Base-by-base conservation (phyloP, 768 basidiomycete species). In the Lactifluus echinatus region DNA sequence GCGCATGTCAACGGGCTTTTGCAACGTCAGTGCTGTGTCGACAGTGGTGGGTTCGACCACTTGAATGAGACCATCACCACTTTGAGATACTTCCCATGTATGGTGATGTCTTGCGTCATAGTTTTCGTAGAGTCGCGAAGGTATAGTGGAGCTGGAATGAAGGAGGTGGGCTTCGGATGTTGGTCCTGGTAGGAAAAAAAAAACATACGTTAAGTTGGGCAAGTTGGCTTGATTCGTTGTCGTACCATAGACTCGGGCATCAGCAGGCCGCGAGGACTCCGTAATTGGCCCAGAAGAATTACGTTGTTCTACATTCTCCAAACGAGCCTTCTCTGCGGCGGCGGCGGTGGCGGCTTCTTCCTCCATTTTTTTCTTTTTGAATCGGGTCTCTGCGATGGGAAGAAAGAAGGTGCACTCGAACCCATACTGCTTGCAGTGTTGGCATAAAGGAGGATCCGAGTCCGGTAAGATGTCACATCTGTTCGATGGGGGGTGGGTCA, bases 351-450 rank as follows among this genome's bases (percentile, higher is more conserved):
- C 53, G 5, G 74, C 71, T 50, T 87, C 87, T 64, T 89, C 85
- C 65, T 93, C 88, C 43, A 84, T 56, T 63, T 88, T 87, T 74
- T 93, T 93, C 76, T 96, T 96, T 75, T 97, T 97, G 79, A 97
- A 99, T 19, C 96, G 85, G 0, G 96, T 99, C 71, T 98, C 96
- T 10, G 95, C 92, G 65, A 99, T 99, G 39, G 96, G 96, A 12
- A 98, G 82, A 76, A 96, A 95, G 73, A 94, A 96, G 5, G 94
- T 96, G 70, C 95, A 96, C 62, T 95, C 92, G 64, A 93, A 90
- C 43, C 82, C 80, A 66, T 93, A 92, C 68, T 93, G 90, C 67
- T 91, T 89, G 79, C 95, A 98, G 70, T 97, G 94, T 64, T 93
- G 88, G 68, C 93, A 97, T 48, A 88, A 67, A 17, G 88, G 84